Evolutionary conservation across 768 basidiomycete species (phyloP), one percentile per base, ranked within the genome.

Genomic region (Flagelloscypha sp.): DNA sequence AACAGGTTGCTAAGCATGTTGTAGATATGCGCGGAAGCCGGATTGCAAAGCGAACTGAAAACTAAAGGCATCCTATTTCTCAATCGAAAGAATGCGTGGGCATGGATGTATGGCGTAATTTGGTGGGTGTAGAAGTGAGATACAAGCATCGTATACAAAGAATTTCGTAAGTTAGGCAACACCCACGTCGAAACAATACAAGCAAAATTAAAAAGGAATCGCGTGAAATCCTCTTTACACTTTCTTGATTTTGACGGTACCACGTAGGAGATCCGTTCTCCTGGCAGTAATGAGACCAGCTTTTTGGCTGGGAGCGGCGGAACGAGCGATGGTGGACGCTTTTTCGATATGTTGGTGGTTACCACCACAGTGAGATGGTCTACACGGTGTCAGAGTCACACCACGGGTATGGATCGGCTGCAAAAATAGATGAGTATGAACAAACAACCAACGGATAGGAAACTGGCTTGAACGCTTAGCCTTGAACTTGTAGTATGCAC

Each of bases 311-410:
- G 94, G 85, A 58, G 94, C 87, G 50, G 95, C 92, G 33, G 87
- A 83, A 56, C 95, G 85, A 48, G 88, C 78, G 56, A 99, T 84
- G 37, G 95, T 99, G 24, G 94, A 98, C 17, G 95, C 94, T 63
- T 98, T 94, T 63, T 94, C 95, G 53, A 99, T 98, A 58, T 97
- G 94, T 59, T 88, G 86, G 57, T 97, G 93, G 72, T 97, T 97
- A 84, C 93, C 93, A 84, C 94, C 94, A 81, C 95, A 94, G 62
- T 97, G 93, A 67, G 90, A 90, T 70, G 94, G 88, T 71, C 92
- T 84, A 27, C 89, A 85, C 49, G 87, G 87, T 66, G 90, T 92
- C 95, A 99, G 97, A 54, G 95, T 95, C 61, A 99, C 95, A 93
- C 95, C 95, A 85, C 95, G 92, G 77, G 87, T 90, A 68, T 86